Evolutionary conservation across 1,284 basidiomycete species (phyloP).

Genomic region (Papiliotrema nemorosa): DNA sequence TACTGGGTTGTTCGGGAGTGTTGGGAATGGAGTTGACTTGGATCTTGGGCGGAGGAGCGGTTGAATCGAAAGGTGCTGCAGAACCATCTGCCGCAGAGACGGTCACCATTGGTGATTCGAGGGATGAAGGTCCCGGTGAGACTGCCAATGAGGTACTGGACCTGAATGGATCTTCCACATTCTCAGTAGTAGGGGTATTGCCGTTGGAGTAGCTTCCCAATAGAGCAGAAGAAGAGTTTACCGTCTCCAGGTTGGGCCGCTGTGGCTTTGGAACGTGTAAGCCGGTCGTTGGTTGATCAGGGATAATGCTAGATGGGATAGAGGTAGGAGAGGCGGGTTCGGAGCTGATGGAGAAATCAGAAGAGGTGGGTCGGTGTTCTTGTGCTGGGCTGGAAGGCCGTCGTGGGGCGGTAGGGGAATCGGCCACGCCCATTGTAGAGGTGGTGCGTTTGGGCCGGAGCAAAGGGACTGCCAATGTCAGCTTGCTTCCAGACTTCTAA

Average conservation of each 20-base stretch:
- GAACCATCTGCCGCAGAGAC: no score
- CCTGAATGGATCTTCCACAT: constrained; percentile 1
- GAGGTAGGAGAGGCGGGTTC: not conserved
- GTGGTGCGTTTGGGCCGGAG: no score
- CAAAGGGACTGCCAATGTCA: no score
- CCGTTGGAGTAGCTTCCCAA: constrained; percentile 1
- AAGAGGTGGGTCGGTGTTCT: not conserved
- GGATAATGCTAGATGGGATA: not conserved
- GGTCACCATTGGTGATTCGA: no score
- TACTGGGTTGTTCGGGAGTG: constrained; percentile 7
- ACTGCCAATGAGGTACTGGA: no score
- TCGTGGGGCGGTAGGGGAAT: not conserved
- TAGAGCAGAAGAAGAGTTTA: constrained; percentile 1
- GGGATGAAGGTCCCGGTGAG: no score
- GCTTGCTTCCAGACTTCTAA: no score
- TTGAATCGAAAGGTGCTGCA: not conserved
- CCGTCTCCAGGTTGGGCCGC: constrained; percentile 1
- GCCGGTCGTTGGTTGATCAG: not conserved
- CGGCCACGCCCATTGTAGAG: not conserved
- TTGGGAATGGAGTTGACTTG: constrained; percentile 12
- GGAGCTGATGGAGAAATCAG: not conserved
- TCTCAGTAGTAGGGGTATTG: not conserved
- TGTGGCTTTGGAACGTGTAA: not conserved
- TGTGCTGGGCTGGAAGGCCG: not conserved
- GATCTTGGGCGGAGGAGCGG: constrained; percentile 7